phyloP scores from a whole-genome alignment of 2,329 filamentous ascomycete species.

The Akanthomyces muscarius region DNA sequence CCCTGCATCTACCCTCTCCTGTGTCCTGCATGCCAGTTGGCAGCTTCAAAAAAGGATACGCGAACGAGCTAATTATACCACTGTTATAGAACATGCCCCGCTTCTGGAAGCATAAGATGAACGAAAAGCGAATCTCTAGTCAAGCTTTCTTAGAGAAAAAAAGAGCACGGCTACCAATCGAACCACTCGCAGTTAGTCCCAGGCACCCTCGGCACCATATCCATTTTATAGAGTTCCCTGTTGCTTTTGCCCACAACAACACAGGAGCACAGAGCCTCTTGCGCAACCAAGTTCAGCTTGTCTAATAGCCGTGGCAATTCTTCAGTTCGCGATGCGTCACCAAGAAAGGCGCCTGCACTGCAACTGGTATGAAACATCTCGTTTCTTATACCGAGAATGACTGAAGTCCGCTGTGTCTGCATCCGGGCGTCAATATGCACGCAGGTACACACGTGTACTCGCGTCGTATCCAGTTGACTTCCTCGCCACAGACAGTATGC shows the following conservation, averaged over 20 bases:
- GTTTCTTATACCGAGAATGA: not conserved
- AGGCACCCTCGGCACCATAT: not conserved
- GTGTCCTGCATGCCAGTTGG: conserved; percentile 1
- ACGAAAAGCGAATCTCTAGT: not conserved
- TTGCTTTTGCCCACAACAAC: conserved; percentile 1
- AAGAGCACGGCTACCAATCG: conserved; percentile 2
- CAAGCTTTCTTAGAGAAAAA: not conserved
- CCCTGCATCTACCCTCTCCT: not conserved
- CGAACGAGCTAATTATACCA: not conserved
- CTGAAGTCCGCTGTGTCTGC: not conserved
- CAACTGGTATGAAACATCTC: not conserved
- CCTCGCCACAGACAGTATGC: not conserved
- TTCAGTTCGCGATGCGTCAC: not conserved
- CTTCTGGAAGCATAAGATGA: not conserved
- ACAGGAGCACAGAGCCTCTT: not conserved
- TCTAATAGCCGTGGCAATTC: not conserved
- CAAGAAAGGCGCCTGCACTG: not conserved
- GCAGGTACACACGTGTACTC: not conserved
- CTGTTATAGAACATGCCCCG: not conserved
- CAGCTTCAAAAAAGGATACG: not conserved
- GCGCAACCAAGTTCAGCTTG: not conserved
- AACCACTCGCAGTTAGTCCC: not conserved
- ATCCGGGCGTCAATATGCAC: not conserved
- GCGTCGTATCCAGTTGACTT: not conserved
- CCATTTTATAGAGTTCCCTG: conserved; percentile 12